A percentile compares a stretch with the other conserved stretches of the same genome.
Evolutionary conservation across 2,329 filamentous ascomycete genomes (phyloP).

Genomic region (Talaromyces sp.): DNA sequence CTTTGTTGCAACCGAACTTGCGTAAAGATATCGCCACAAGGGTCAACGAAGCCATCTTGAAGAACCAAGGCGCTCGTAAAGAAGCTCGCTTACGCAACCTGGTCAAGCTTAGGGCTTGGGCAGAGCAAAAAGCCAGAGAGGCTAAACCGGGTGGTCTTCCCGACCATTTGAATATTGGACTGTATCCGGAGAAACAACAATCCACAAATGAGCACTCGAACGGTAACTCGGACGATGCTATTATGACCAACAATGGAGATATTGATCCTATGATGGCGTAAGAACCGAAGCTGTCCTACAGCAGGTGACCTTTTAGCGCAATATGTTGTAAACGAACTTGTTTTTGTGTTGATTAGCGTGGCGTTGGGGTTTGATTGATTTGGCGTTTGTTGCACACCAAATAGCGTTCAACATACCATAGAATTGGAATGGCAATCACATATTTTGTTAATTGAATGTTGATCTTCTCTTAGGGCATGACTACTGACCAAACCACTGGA

Average conservation of each 20-base stretch:
- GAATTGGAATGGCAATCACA: background rate
- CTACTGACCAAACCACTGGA: no score
- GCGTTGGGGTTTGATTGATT: conserved; percentile 20
- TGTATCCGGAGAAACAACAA: conserved; percentile 34
- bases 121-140: conserved; percentile 59
- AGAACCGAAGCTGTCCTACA: background rate
- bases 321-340: background rate
- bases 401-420: background rate
- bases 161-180: conserved; percentile 44
- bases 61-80: conserved; percentile 66
- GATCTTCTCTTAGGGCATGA: no score
- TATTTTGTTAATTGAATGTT: no score
- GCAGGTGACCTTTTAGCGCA: background rate
- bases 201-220: conserved; percentile 25
- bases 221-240: conserved; percentile 35
- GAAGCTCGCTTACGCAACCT: conserved; percentile 81
- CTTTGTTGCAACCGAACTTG: conserved; percentile 73
- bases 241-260: conserved; percentile 43
- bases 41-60: conserved; percentile 86
- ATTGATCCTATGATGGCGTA: conserved; percentile 41
- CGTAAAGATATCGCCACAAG: conserved; percentile 78
- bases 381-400: conserved; percentile 10
- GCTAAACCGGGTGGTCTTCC: conserved; percentile 45
- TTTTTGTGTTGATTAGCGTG: conserved; percentile 19
- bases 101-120: conserved; percentile 79